A percentile compares a stretch with the other conserved stretches of the same genome.
Conservation (phyloP, 1,139 yeast genomes). For the Saccharomyces hybrid region DNA sequence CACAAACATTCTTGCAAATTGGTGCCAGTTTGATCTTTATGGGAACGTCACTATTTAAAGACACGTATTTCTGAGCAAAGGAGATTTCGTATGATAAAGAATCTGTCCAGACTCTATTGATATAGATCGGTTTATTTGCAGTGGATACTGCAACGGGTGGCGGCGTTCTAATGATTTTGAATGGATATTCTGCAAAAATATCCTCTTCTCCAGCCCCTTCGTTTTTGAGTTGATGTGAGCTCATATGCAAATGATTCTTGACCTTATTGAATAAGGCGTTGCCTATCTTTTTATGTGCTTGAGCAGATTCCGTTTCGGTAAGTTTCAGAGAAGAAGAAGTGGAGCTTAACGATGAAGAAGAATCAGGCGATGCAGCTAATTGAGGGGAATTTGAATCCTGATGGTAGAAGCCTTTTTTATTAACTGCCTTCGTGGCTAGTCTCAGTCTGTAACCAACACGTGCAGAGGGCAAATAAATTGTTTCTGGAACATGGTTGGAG, state of each 20-base stretch:
- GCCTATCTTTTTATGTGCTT: constrained; percentile 9
- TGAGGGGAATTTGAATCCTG: not conserved
- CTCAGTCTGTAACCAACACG: constrained; percentile 28
- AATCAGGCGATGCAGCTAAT: not conserved
- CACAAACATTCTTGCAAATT: constrained; percentile 53
- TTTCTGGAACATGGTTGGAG: constrained; percentile 66
- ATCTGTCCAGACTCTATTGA: constrained; percentile 78
- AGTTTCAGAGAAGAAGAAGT: constrained; percentile 1
- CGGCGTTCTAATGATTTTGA: constrained; percentile 56
- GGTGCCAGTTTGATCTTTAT: constrained; percentile 69
- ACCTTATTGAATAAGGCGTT: constrained; percentile 18
- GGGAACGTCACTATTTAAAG: constrained; percentile 57
- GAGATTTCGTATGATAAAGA: constrained; percentile 71
- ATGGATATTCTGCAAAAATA: constrained; percentile 20
- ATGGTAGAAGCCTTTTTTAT: not conserved
- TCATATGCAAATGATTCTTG: constrained; percentile 18
- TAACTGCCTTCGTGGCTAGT: constrained; percentile 15
- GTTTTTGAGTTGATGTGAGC: constrained; percentile 5
- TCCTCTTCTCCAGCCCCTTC: constrained; percentile 6
- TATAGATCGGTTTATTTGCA: constrained; percentile 74
- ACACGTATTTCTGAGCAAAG: constrained; percentile 66
- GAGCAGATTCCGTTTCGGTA: constrained; percentile 10
- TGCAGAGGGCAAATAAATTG: constrained; percentile 47
- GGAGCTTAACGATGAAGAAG: constrained; percentile 1
- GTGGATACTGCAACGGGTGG: constrained; percentile 69